Conservation (phyloP, 495 filamentous ascomycete species). For the Podospora australis region DNA sequence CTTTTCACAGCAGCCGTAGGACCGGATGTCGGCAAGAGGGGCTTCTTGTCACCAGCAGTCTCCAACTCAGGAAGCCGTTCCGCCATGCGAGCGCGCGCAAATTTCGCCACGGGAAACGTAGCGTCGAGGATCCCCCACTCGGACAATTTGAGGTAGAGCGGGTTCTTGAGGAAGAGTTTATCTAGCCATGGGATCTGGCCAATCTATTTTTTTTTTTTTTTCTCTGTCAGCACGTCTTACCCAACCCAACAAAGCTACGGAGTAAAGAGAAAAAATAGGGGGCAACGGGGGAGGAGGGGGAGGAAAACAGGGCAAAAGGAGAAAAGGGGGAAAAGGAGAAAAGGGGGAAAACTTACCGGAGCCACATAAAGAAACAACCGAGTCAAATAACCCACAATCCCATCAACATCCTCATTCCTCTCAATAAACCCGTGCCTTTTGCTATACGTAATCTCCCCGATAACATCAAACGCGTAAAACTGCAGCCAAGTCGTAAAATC, state of each 20-base stretch:
- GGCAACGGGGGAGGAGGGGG: too few species aligned
- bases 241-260: too few species aligned
- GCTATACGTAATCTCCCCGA: slow-evolving; percentile 60
- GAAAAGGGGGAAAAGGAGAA: slow-evolving; percentile 22
- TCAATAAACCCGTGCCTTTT: slow-evolving; percentile 60
- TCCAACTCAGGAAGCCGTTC: slow-evolving; percentile 43
- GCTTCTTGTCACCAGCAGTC: slow-evolving; percentile 14
- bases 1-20: slow-evolving; percentile 42
- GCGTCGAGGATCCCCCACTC: slow-evolving; percentile 46
- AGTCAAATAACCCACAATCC: slow-evolving; percentile 50
- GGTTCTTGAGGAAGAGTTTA: slow-evolving; percentile 53
- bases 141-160: slow-evolving; percentile 45
- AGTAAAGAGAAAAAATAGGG: too few species aligned
- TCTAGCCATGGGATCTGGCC: slow-evolving; percentile 62
- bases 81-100: slow-evolving; percentile 51
- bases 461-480: slow-evolving; percentile 75
- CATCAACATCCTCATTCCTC: slow-evolving; percentile 57
- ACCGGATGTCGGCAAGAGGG: slow-evolving; percentile 29
- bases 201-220: too few species aligned
- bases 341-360: slow-evolving; percentile 42
- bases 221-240: too few species aligned
- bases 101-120: slow-evolving; percentile 56
- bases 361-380: slow-evolving; percentile 53
- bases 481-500: slow-evolving; percentile 70
- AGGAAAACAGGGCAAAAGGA: too few species aligned